phyloP scores from a whole-genome alignment of 768 basidiomycete genomes.

The Phaffia tasmanica region DNA sequence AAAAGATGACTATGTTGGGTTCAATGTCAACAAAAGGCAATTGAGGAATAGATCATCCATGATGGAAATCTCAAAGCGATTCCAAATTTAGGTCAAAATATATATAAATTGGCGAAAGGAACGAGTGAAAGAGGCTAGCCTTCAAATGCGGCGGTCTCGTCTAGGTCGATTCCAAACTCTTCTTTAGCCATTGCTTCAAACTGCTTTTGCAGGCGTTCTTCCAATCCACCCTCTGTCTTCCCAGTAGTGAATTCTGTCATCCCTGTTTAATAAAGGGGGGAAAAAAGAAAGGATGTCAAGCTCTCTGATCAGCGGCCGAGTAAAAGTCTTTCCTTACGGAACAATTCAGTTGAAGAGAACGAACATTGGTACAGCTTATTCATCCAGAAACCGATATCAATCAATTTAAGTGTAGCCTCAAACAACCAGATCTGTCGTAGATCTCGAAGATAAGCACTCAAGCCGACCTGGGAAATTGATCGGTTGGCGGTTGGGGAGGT shows the following conservation, averaged over 20 bases:
- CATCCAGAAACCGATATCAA: conserved; percentile 64
- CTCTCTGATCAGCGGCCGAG: not conserved
- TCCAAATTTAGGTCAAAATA: too few species aligned
- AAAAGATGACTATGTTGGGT: too few species aligned
- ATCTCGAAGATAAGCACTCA: conserved; percentile 36
- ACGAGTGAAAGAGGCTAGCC: too few species aligned
- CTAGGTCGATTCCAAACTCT: conserved; percentile 66
- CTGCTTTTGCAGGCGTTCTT: conserved; percentile 67
- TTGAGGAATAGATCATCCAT: too few species aligned
- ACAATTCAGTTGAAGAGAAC: conserved; percentile 9
- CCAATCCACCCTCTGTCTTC: conserved; percentile 48
- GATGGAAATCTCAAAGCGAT: too few species aligned
- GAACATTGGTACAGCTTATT: conserved; percentile 45
- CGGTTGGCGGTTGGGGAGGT: conserved; percentile 45
- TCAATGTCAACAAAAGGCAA: too few species aligned
- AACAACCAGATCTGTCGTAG: conserved; percentile 50
- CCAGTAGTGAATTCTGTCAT: conserved; percentile 39
- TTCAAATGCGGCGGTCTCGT: conserved; percentile 19
- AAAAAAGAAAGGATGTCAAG: not conserved
- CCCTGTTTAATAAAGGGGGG: not conserved
- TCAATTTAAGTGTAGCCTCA: conserved; percentile 50
- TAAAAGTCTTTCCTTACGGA: too few species aligned
- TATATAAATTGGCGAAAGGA: too few species aligned
- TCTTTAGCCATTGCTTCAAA: conserved; percentile 60
- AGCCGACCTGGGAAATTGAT: conserved; percentile 36